Evolutionary conservation across 352 stramenopile species (phyloP).

Genomic region (Pythium utonaiense): DNA sequence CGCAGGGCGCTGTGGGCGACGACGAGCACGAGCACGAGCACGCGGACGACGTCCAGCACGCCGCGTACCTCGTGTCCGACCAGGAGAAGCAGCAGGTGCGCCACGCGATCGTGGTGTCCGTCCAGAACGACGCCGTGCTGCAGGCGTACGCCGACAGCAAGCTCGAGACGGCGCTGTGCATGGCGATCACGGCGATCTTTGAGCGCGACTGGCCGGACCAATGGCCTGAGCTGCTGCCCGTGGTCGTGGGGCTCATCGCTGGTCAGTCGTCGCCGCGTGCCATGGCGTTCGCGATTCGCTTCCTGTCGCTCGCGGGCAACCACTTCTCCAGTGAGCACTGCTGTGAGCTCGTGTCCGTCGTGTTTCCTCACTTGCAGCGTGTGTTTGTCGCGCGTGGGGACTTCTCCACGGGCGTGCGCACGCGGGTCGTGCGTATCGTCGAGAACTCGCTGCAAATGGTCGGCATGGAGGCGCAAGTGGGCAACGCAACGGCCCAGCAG

Average conservation of each 20-base stretch:
- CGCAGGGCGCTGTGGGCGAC: constrained; percentile 19
- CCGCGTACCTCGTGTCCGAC: constrained; percentile 49
- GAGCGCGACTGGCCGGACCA: constrained; percentile 83
- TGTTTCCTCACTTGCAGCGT: constrained; percentile 72
- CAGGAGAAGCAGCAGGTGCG: constrained; percentile 68
- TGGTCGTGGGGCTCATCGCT: constrained; percentile 55
- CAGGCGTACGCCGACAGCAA: constrained; percentile 63
- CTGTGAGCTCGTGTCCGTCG: constrained; percentile 64
- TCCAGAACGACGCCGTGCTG: constrained; percentile 48
- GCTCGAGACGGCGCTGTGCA: constrained; percentile 74
- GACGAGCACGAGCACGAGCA: constrained; percentile 30
- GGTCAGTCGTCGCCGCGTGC: constrained; percentile 28
- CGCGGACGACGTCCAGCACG: background rate
- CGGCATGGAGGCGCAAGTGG: constrained; percentile 80
- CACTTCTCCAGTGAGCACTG: constrained; percentile 81
- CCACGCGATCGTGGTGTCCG: constrained; percentile 44
- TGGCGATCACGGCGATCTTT: constrained; percentile 76
- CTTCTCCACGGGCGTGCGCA: constrained; percentile 49
- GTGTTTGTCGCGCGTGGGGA: constrained; percentile 45
- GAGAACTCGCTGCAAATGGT: constrained; percentile 78
- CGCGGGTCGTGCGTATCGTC: constrained; percentile 66
- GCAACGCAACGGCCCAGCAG: constrained; percentile 48
- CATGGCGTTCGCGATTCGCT: constrained; percentile 71
- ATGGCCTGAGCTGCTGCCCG: constrained; percentile 71
- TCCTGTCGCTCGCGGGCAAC: constrained; percentile 63